Conservation (phyloP, 2,329 filamentous ascomycete genomes). For the Plenodomus lindquistii region DNA sequence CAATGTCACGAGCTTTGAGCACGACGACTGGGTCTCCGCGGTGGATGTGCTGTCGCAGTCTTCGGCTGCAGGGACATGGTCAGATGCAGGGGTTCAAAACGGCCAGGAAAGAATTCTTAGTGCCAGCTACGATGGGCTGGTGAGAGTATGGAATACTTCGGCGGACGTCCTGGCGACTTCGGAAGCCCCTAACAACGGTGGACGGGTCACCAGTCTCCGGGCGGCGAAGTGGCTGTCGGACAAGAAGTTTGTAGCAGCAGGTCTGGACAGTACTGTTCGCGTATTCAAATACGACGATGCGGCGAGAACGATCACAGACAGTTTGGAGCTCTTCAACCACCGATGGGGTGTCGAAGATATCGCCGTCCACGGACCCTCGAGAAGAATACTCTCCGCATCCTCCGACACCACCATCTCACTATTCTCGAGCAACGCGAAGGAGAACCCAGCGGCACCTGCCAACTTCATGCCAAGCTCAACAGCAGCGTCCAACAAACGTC, state of each 20-base stretch:
- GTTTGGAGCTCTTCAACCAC: slow-evolving; percentile 84
- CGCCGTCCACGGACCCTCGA: slow-evolving; percentile 72
- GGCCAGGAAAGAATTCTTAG: slow-evolving; percentile 79
- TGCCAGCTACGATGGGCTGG: slow-evolving; percentile 87
- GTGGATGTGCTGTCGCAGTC: slow-evolving; percentile 78
- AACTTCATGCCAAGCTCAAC: slow-evolving; percentile 69
- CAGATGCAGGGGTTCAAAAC: slow-evolving; percentile 45
- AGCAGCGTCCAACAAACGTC: slow-evolving; percentile 69
- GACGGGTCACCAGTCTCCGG: slow-evolving; percentile 70
- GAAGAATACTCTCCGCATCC: slow-evolving; percentile 82
- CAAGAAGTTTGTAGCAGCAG: slow-evolving; percentile 77
- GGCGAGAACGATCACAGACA: slow-evolving; percentile 66
- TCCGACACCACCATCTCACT: slow-evolving; percentile 83
- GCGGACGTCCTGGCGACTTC: slow-evolving; percentile 84
- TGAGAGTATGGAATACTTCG: slow-evolving; percentile 85
- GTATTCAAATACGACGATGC: slow-evolving; percentile 86
- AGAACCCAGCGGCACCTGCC: slow-evolving; percentile 73
- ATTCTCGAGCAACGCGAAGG: slow-evolving; percentile 80
- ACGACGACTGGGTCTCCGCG: slow-evolving; percentile 94
- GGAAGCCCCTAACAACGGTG: slow-evolving; percentile 65
- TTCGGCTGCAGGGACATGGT: slow-evolving; percentile 54
- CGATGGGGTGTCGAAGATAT: slow-evolving; percentile 73
- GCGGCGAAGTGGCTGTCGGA: slow-evolving; percentile 81
- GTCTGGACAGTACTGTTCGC: slow-evolving; percentile 81
- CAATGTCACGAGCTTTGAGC: slow-evolving; percentile 89